These are phyloP conservation scores for Rubus idaeus DNA, from an alignment of 306 rosid species.

Conservation along the genomic window DNA sequence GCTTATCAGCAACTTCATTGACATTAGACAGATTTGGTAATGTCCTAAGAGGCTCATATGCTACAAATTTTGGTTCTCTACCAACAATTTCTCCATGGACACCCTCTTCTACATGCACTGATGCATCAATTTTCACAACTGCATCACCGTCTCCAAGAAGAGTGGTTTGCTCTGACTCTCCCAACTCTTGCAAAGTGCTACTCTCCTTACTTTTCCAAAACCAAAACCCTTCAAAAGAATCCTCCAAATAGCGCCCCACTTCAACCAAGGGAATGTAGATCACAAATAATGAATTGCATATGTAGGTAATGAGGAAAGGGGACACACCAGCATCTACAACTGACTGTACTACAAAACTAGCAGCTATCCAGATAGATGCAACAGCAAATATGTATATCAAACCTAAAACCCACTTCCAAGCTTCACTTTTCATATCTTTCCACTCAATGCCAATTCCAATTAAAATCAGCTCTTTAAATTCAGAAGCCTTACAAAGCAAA, in stretches of 20 bases:
- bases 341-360: conserved; percentile 94
- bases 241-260: conserved; percentile 72
- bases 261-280: conserved; percentile 87
- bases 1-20: conserved; percentile 33
- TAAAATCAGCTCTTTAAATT: conserved; percentile 26
- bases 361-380: conserved; percentile 97
- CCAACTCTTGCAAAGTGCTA: conserved; percentile 26
- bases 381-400: conserved; percentile 73
- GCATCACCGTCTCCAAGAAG: conserved; percentile 55
- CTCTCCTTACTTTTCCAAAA: conserved; percentile 52
- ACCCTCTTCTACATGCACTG: conserved; percentile 41
- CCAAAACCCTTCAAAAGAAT: conserved; percentile 47
- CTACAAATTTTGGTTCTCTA: conserved; percentile 16
- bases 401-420: conserved; percentile 81
- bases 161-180: conserved; percentile 62
- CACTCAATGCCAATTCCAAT: conserved; percentile 19
- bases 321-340: conserved; percentile 92
- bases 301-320: conserved; percentile 84
- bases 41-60: conserved; percentile 18
- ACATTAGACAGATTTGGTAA: conserved; percentile 24
- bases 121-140: conserved; percentile 22
- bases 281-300: conserved; percentile 90
- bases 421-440: conserved; percentile 48
- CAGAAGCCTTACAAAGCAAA: conserved; percentile 18
- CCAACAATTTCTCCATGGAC: conserved; percentile 21